Percentiles rank a stretch among this genome's conserved stretches.
Evolutionary conservation across 441 rosid species (phyloP).

Genomic region (Pelargonium australe): DNA sequence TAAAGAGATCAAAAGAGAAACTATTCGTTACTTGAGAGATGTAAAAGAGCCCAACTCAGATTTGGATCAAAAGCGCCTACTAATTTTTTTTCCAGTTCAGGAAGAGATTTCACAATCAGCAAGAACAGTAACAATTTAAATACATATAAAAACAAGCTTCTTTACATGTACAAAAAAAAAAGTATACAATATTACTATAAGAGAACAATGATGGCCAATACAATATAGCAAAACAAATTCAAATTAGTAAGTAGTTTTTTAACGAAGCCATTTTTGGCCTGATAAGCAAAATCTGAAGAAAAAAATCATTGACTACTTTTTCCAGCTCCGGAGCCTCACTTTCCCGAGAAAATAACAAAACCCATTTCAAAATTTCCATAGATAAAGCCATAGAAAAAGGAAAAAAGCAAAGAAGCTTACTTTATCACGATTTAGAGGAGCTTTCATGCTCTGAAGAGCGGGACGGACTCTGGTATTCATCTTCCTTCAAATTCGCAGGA

Average conservation of each 20-base stretch:
- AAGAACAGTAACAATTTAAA: background rate
- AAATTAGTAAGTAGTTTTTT: background rate
- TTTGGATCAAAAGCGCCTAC: background rate
- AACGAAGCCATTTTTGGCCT: background rate
- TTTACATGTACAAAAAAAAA: background rate
- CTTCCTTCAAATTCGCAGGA: conserved; percentile 12
- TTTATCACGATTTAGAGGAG: conserved; percentile 14
- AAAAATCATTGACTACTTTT: conserved; percentile 22
- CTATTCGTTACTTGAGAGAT: background rate
- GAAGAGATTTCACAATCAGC: conserved; percentile 3
- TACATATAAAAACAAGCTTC: background rate
- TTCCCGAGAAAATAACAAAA: background rate
- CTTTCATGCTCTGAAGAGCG: conserved; percentile 15
- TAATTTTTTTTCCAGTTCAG: conserved; percentile 1
- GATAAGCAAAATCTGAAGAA: background rate
- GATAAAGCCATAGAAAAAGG: background rate
- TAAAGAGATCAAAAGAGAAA: background rate
- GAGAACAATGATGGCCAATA: background rate
- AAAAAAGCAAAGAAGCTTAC: background rate
- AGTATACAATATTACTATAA: background rate
- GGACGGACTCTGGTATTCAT: conserved; percentile 37
- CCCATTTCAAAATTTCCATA: conserved; percentile 2
- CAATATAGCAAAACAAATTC: background rate
- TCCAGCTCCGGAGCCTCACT: conserved; percentile 25
- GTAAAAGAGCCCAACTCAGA: background rate